These are phyloP conservation scores for Novymonas esmeraldas DNA, from an alignment of 208 protist species.

Conservation along the genomic window DNA sequence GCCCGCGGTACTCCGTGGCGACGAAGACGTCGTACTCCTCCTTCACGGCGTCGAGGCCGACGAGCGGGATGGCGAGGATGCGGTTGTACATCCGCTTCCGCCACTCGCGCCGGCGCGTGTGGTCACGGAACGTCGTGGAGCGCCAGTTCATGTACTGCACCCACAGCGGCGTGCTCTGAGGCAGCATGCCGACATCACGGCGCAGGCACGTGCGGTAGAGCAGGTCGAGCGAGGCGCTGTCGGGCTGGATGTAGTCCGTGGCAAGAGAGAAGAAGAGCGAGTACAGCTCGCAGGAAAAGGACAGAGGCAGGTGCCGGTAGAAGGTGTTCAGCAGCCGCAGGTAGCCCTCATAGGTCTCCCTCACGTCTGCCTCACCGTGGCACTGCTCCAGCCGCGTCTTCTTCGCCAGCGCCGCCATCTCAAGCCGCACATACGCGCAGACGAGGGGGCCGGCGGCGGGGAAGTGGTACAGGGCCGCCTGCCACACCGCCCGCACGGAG, in stretches of 20 bases:
- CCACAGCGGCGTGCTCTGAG: conserved; percentile 78
- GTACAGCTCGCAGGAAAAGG: conserved; percentile 77
- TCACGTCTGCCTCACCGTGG: conserved; percentile 60
- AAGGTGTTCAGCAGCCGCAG: conserved; percentile 81
- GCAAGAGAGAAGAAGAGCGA: conserved; percentile 73
- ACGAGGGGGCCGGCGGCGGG: conserved; percentile 66
- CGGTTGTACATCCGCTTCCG: conserved; percentile 64
- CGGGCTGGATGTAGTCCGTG: conserved; percentile 60
- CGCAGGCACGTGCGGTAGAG: conserved; percentile 67
- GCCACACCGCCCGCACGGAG: conserved; percentile 68
- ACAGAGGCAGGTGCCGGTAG: conserved; percentile 76
- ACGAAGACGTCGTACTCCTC: conserved; percentile 80
- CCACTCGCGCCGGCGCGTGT: conserved; percentile 54
- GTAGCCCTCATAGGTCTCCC: conserved; percentile 57
- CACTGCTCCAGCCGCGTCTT: conserved; percentile 50
- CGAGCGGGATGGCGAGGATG: conserved; percentile 73
- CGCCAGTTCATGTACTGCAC: conserved; percentile 68
- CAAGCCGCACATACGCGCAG: conserved; percentile 52
- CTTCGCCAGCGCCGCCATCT: conserved; percentile 57
- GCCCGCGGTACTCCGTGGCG: conserved; percentile 54
- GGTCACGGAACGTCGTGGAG: conserved; percentile 45
- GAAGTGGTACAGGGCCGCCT: conserved; percentile 72
- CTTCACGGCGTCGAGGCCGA: conserved; percentile 69
- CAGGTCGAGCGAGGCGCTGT: conserved; percentile 52
- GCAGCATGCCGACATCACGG: conserved; percentile 72